A percentile compares a stretch with the other conserved stretches of the same genome.
phyloP scores from a whole-genome alignment of 75 land plant genomes.

The Isoetes taiwanensis region DNA sequence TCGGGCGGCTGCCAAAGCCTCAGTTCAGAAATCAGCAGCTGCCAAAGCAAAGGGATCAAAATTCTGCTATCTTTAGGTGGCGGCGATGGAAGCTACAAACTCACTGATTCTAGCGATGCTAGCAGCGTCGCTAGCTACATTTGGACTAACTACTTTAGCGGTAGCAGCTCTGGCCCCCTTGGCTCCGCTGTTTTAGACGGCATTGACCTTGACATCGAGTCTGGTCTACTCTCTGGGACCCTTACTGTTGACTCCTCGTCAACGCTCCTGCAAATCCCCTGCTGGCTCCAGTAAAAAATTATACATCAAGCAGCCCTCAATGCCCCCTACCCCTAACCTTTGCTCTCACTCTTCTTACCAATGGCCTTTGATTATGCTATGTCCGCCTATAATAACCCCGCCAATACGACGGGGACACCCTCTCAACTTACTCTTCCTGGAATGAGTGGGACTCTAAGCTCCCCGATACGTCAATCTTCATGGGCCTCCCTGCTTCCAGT shows the following conservation, averaged over 20 bases:
- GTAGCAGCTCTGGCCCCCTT: conserved; percentile 37
- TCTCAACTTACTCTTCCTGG: conserved; percentile 19
- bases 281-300: conserved; percentile 6
- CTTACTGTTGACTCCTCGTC: conserved; percentile 28
- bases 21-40: conserved; percentile 19
- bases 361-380: conserved; percentile 35
- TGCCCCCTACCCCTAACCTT: conserved; percentile 26
- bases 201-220: conserved; percentile 39
- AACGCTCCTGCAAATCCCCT: no score
- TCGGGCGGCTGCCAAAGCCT: conserved; percentile 17
- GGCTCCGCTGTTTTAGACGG: conserved; percentile 39
- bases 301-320: conserved; percentile 30
- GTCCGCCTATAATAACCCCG: conserved; percentile 41
- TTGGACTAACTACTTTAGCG: conserved; percentile 52
- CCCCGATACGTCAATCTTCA: conserved; percentile 9
- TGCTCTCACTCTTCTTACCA: conserved; percentile 14
- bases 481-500: conserved; percentile 31
- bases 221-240: background rate
- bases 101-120: conserved; percentile 33
- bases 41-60: conserved; percentile 33
- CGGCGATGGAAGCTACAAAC: conserved; percentile 31
- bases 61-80: conserved; percentile 47
- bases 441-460: conserved; percentile 22
- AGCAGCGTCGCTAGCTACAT: conserved; percentile 28
- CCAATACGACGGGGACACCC: conserved; percentile 12